phyloP scores from a whole-genome alignment of 1,284 basidiomycete species.

The Puccinia polysora region DNA sequence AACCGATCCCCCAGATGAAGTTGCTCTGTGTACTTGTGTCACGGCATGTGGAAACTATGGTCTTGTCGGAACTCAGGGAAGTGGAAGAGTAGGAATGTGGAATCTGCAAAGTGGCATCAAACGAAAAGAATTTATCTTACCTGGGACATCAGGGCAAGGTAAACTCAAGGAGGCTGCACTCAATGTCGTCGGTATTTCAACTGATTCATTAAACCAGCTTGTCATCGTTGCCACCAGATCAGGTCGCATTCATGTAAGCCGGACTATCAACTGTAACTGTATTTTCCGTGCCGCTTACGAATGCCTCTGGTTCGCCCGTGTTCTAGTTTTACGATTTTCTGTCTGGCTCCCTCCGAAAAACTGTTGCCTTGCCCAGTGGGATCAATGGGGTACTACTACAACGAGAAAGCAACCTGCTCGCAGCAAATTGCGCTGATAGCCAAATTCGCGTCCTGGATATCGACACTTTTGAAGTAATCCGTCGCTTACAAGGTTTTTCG shows the following conservation, averaged over 20 bases:
- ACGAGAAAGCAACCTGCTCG: conserved; percentile 78
- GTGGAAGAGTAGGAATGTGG: conserved; percentile 72
- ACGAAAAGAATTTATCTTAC: conserved; percentile 66
- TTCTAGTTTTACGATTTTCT: conserved; percentile 92
- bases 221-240: conserved; percentile 80
- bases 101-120: conserved; percentile 92
- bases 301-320: no score
- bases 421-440: conserved; percentile 77
- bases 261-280: no score
- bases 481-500: conserved; percentile 76
- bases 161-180: conserved; percentile 54
- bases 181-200: conserved; percentile 72
- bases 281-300: no score
- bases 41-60: conserved; percentile 96
- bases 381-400: conserved; percentile 72
- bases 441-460: conserved; percentile 80
- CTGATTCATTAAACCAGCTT: conserved; percentile 75
- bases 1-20: conserved; percentile 60
- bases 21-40: conserved; percentile 65
- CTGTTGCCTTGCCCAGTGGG: conserved; percentile 65
- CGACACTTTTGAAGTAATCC: conserved; percentile 78
- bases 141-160: conserved; percentile 60
- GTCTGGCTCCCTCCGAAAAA: conserved; percentile 67
- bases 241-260: conserved; percentile 75
- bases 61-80: conserved; percentile 72